Evolutionary conservation across 768 basidiomycete genomes (phyloP).

Genomic region (Leucosporidium scottii): DNA sequence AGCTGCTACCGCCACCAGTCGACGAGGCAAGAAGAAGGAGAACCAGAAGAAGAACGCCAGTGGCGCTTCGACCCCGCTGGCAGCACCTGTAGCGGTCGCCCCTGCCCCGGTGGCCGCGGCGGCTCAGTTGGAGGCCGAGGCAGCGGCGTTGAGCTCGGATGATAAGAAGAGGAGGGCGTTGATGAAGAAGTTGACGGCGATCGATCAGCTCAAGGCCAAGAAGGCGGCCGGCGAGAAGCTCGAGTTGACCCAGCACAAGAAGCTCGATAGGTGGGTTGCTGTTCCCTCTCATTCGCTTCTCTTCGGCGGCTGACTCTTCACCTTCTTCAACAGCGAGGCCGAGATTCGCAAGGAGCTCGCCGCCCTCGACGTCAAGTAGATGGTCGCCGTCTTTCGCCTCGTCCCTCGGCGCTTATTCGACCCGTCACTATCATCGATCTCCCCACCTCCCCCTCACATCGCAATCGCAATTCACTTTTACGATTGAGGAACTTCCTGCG

Average conservation of each 20-base stretch:
- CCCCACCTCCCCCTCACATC: too few relatives aligned
- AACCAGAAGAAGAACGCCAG: conserved; percentile 30
- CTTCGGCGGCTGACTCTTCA: background rate
- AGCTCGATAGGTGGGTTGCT: conserved; percentile 61
- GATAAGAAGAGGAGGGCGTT: conserved; percentile 93
- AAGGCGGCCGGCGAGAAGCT: conserved; percentile 79
- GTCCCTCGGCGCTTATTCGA: too few relatives aligned
- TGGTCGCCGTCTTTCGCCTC: too few relatives aligned
- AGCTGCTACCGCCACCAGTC: conserved; percentile 14
- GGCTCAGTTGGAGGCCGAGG: conserved; percentile 43
- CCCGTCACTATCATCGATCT: too few relatives aligned
- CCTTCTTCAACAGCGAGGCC: conserved; percentile 9
- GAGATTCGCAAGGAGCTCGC: conserved; percentile 30
- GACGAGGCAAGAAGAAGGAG: conserved; percentile 36
- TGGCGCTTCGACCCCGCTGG: conserved; percentile 25
- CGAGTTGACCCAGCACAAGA: conserved; percentile 91
- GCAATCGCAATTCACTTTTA: too few relatives aligned
- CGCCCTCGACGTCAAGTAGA: conserved; percentile 10
- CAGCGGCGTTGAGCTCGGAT: conserved; percentile 46
- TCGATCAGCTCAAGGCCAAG: conserved; percentile 94
- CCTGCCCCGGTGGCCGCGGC: background rate
- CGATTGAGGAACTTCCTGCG: too few relatives aligned
- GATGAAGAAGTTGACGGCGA: conserved; percentile 99
- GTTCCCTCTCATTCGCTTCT: background rate
- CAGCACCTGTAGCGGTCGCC: conserved; percentile 14